phyloP scores from a whole-genome alignment of 225 moss, liverwort and hornwort species.

The Thuidium tamariscinum region DNA sequence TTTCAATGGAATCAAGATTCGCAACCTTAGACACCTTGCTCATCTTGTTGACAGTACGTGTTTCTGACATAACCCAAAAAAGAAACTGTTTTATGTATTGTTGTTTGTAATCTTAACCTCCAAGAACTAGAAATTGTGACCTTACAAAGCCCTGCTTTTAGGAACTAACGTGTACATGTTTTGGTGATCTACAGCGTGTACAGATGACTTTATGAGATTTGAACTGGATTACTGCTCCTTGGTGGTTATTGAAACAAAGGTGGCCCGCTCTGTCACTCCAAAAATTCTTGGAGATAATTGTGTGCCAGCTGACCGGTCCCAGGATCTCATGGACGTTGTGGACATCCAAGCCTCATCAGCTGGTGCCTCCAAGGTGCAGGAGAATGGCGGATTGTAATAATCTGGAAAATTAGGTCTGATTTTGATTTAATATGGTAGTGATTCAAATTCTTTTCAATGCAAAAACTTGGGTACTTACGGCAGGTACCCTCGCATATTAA shows the following conservation, averaged over 20 bases:
- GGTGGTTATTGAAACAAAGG: constrained; percentile 82
- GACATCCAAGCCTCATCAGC: neutral
- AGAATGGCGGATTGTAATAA: constrained; percentile 20
- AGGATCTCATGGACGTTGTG: constrained; percentile 46
- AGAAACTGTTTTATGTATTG: neutral
- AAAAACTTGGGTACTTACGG: neutral
- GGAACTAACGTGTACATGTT: neutral
- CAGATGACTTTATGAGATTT: constrained; percentile 72
- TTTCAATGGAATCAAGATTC: constrained; percentile 86
- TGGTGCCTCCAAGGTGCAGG: neutral
- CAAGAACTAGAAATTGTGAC: neutral
- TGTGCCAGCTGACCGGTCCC: constrained; percentile 86
- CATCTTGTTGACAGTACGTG: constrained; percentile 90
- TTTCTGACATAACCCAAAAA: neutral
- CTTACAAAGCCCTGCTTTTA: neutral
- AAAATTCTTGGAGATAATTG: constrained; percentile 86
- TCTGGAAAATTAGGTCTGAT: neutral
- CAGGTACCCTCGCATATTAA: neutral
- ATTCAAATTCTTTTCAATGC: constrained; percentile 17
- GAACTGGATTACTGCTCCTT: constrained; percentile 92
- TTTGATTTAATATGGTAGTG: neutral
- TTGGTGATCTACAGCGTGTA: constrained; percentile 52
- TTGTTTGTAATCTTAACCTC: neutral
- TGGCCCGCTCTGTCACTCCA: constrained; percentile 50
- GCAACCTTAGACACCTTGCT: constrained; percentile 86